Percentiles rank a stretch among this genome's conserved stretches.
Evolutionary conservation across 2,329 filamentous ascomycete species (phyloP).

Genomic region (Sclerotinia borealis): DNA sequence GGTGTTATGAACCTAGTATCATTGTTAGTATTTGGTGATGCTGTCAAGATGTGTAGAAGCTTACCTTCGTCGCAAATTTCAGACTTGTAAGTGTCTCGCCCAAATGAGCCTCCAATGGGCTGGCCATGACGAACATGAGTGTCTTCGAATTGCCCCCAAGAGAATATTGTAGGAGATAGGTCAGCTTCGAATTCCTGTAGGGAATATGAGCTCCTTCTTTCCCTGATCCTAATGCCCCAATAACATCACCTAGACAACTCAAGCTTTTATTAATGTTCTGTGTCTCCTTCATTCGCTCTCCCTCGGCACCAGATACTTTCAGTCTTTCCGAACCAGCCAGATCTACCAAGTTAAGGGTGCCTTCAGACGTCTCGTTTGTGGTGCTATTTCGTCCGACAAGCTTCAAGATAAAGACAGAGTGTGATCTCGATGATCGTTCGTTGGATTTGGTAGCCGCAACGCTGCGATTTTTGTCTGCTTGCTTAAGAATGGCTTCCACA

Average conservation of each 20-base stretch:
- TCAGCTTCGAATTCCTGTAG: conserved; percentile 95
- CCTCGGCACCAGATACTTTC: conserved; percentile 79
- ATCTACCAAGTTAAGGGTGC: conserved; percentile 92
- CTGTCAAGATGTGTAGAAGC: conserved; percentile 21
- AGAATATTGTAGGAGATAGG: conserved; percentile 90
- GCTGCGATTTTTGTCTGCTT: conserved; percentile 79
- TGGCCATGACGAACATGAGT: conserved; percentile 99
- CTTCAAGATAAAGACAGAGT: conserved; percentile 94
- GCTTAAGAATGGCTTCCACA: conserved; percentile 72
- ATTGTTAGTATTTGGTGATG: conserved; percentile 16
- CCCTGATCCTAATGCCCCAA: conserved; percentile 81
- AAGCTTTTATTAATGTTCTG: conserved; percentile 97
- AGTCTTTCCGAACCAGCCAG: conserved; percentile 88
- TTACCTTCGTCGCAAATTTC: conserved; percentile 89
- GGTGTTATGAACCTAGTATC: conserved; percentile 68
- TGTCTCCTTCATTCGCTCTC: conserved; percentile 84
- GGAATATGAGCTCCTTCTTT: conserved; percentile 75
- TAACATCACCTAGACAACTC: conserved; percentile 88
- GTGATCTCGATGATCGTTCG: conserved; percentile 86
- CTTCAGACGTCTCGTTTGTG: conserved; percentile 80
- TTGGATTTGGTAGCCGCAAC: conserved; percentile 98
- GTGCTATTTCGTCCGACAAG: conserved; percentile 58
- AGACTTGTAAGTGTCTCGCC: conserved; percentile 91
- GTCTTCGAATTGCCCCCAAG: conserved; percentile 95
- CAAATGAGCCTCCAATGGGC: conserved; percentile 81